Evolutionary conservation across 129 eudicot genomes (phyloP).

Genomic region (Deinandra increscens): DNA sequence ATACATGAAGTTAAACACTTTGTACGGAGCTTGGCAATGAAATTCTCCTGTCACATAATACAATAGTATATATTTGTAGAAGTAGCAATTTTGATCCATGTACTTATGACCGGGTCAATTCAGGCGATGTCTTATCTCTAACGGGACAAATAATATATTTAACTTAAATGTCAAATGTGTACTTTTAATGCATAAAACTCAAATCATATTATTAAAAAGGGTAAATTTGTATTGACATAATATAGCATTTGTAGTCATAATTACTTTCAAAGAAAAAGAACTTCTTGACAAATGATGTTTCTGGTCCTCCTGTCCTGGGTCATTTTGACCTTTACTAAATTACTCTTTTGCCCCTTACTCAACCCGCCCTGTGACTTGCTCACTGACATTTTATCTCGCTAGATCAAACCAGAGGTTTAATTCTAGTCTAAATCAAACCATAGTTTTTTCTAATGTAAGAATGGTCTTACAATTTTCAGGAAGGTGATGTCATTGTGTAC

Average conservation of each 20-base stretch:
- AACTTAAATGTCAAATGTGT: not conserved
- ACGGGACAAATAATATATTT: not conserved
- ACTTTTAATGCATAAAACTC: not conserved
- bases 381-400: not conserved
- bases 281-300: not conserved
- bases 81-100: not conserved
- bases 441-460: not conserved
- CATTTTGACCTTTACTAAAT: not conserved
- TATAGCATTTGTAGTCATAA: not conserved
- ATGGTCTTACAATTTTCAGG: conserved; percentile 43
- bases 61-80: not conserved
- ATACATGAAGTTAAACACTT: not conserved
- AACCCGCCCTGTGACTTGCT: not conserved
- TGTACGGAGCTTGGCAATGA: not conserved
- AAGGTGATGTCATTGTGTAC: conserved; percentile 83
- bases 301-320: not conserved
- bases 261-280: too few relatives aligned
- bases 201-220: not conserved
- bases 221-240: not conserved
- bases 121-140: not conserved
- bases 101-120: not conserved
- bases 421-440: not conserved
- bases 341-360: not conserved
- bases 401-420: not conserved
- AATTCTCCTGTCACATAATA: not conserved